Percentiles rank a stretch among this genome's conserved stretches.
These are phyloP conservation scores for Tylopilus plumbeoviolaceoides DNA, from an alignment of 768 basidiomycete species.

Conservation along the genomic window DNA sequence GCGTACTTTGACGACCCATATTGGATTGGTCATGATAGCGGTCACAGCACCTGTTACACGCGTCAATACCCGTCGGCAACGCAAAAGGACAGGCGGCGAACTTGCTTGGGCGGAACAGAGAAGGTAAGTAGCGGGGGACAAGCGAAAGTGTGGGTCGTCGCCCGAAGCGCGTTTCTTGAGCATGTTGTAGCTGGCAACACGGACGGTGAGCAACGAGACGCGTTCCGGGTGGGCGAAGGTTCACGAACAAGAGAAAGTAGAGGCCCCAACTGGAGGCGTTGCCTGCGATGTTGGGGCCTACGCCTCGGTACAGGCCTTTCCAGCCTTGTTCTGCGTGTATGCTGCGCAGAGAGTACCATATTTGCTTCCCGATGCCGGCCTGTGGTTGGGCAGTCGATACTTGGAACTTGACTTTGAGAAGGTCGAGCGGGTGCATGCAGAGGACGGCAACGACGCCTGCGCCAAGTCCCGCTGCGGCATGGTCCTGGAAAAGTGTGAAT, in stretches of 20 bases:
- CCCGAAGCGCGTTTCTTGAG: constrained; percentile 77
- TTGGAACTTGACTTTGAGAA: constrained; percentile 92
- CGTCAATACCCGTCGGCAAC: constrained; percentile 11
- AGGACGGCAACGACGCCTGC: constrained; percentile 91
- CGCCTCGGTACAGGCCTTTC: constrained; percentile 85
- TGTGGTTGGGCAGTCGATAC: constrained; percentile 66
- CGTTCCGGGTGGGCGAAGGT: neutral
- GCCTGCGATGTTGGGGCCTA: constrained; percentile 87
- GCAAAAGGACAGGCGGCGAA: constrained; percentile 46
- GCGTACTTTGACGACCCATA: constrained; percentile 96
- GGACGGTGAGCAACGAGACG: constrained; percentile 2
- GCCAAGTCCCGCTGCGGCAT: constrained; percentile 90
- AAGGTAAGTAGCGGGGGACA: constrained; percentile 78
- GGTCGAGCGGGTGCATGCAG: constrained; percentile 96
- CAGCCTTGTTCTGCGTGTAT: constrained; percentile 76
- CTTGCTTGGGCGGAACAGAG: constrained; percentile 94
- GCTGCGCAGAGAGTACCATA: constrained; percentile 69
- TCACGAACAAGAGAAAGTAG: constrained; percentile 88
- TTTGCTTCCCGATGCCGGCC: constrained; percentile 64
- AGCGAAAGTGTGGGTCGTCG: constrained; percentile 57
- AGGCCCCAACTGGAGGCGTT: constrained; percentile 97
- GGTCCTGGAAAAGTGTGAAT: constrained; percentile 58
- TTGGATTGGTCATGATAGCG: constrained; percentile 92
- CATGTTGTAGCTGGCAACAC: constrained; percentile 74
- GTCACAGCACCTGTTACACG: constrained; percentile 74